Base-by-base conservation (phyloP, 1,284 basidiomycete genomes). In the Puccinia novopanici region DNA sequence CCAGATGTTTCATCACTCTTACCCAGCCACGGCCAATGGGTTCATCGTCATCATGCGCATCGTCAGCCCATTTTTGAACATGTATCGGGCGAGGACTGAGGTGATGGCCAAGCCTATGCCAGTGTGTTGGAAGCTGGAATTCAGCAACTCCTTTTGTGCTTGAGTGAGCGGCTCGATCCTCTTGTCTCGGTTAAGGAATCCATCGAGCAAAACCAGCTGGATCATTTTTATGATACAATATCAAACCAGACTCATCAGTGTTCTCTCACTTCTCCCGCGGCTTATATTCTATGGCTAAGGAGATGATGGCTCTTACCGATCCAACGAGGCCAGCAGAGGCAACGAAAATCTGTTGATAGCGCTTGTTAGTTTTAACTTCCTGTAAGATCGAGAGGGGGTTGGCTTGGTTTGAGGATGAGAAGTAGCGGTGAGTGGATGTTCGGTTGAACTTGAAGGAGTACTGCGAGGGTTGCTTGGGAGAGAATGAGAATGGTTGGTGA, bases 101-200 rank as follows among this genome's bases (percentile, higher is more conserved):
- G 75, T 77, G 61, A 77, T 57, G 0, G 63, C 63, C 19, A 77
- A 42, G 17, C 75, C 75, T 13, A 77, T 55, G 37, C 75, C 75
- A 55, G 75, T 77, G 42, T 77, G 75, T 68, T 77, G 75, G 40
- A 77, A 77, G 50, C 55, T 68, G 13, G 48, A 40, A 50, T 77
- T 67, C 12, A 77, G 63, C n/a, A 77, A 57, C 42, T 77, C 63
- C n/a, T 52, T 48, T 27, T 77, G 55, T 34, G 75, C 30, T 54
- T 19, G 6, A 37, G 63, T 77, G 48, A 77, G 63, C 3, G 75
- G 75, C 40, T 67, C 61, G 22, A 63, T 48, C 34, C 75, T 59
- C 34, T 67, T 40, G 48, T 77, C 61, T 34, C 75, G 75, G 30
- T 77, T 77, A 1, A 77, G 63, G 45, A 77, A 77, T 42, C 75